Evolutionary conservation across 1,284 basidiomycete genomes (phyloP), one percentile per base, ranked within the genome.

Genomic region (Fomitopsis betulina): DNA sequence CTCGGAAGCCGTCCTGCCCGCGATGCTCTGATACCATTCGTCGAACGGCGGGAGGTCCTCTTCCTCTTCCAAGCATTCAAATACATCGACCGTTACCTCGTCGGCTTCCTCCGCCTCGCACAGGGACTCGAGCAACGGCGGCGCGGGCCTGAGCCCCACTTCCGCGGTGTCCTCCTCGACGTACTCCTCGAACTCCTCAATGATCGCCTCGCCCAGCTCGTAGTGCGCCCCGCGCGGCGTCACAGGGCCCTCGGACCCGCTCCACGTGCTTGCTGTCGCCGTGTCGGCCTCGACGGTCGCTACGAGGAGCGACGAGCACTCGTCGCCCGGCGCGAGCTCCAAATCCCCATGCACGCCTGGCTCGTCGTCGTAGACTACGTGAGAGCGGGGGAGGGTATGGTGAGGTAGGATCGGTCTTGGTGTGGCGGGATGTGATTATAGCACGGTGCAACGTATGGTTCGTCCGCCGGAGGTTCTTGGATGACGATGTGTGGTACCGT

Each of bases 401-500:
- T 64, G 40, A 67, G 60, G 37, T 37, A 60, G 51, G 58, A 50
- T 15, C 23, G 60, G 56, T 67, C 56, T 55, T 68, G 67, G 2
- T 63, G 63, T 21, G 40, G 39, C 0, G 57, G 45, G 10, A 42
- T 61, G 52, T 30, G 50, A 45, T 60, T 60, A 23, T 56, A 56
- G 21, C 54, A 49, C 6, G 56, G 45, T 13, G 57, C 58, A 3
- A 71, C 73, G 53, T 51, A 21, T 52, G 76, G 73, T 7, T 51
- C 49, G 49, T 23, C 21, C 5, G 73, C 69, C 12, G 75, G 74
- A 10, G 77, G 69, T 21, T 73, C 71, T 55, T 69, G 74, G 53
- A 83, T 78, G 53, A 82, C 68, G 57, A 84, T 82, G 64, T 83
- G 82, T 8, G 82, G 82, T 3, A 71, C 72, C 35, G 65, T 65